Evolutionary conservation across 352 stramenopile species (phyloP).

Genomic region (Globisporangium acanthophoron): DNA sequence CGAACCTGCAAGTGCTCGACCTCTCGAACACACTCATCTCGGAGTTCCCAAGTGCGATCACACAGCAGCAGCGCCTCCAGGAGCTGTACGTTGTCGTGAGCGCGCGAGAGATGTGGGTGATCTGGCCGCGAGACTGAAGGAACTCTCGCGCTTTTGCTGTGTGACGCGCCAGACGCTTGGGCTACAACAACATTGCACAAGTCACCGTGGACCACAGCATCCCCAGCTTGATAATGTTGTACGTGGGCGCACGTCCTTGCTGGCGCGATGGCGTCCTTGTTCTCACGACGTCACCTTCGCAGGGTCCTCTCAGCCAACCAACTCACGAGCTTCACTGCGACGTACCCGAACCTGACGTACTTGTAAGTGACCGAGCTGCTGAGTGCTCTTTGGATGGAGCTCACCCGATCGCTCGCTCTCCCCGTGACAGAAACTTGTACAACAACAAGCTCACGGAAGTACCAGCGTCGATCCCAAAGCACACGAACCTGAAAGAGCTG

Average conservation of each 20-base stretch:
- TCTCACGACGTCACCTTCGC: not conserved
- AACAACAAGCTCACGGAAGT: not conserved
- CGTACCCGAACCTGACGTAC: not conserved
- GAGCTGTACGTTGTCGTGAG: not conserved
- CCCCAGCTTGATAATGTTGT: not conserved
- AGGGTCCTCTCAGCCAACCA: not conserved
- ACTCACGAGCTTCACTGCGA: not conserved
- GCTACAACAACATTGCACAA: not conserved
- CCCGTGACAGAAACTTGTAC: not conserved
- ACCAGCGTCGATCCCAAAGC: not conserved
- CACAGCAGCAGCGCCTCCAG: not conserved
- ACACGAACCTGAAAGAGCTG: not conserved
- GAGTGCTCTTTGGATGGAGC: not conserved
- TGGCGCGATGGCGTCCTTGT: not conserved
- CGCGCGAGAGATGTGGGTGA: not conserved
- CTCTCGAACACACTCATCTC: not conserved
- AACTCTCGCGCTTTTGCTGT: not conserved
- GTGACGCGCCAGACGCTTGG: not conserved
- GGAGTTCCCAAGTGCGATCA: not conserved
- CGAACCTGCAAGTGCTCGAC: not conserved
- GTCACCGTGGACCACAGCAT: not conserved
- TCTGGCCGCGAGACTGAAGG: not conserved
- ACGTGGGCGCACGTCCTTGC: not conserved
- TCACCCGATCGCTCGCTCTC: not conserved
- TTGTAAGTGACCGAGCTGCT: not conserved